Conservation (phyloP, 139 green algal species). For the Edaphochlamys debaryana region DNA sequence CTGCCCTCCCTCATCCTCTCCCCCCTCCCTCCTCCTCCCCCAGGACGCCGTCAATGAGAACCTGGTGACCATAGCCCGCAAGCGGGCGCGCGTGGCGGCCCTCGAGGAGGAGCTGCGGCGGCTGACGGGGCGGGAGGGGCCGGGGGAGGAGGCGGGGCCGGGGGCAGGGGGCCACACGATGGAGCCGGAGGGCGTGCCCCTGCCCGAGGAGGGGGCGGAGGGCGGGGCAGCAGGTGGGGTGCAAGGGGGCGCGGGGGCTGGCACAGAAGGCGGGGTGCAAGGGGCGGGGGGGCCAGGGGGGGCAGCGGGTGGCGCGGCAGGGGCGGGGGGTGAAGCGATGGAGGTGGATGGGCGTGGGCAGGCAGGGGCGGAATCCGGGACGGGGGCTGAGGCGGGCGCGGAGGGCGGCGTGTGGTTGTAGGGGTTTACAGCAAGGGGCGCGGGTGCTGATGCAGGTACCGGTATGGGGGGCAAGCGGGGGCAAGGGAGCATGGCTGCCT, state of each 20-base stretch:
- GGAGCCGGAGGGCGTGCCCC: neutral
- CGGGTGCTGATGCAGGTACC: too few relatives aligned
- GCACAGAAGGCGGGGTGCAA: neutral
- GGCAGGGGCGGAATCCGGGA: too few relatives aligned
- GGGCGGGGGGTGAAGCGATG: neutral
- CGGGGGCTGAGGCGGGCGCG: too few relatives aligned
- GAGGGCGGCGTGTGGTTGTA: too few relatives aligned
- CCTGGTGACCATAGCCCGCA: constrained; percentile 33
- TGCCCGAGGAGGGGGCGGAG: neutral
- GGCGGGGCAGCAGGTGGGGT: neutral
- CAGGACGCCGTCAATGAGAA: constrained; percentile 45
- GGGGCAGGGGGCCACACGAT: neutral
- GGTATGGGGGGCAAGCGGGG: too few relatives aligned
- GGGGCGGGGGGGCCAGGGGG: neutral
- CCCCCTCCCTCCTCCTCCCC: too few relatives aligned
- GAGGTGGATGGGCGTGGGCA: neutral
- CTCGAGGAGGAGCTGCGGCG: constrained; percentile 49
- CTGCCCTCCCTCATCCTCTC: too few relatives aligned
- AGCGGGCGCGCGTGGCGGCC: constrained; percentile 10
- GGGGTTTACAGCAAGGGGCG: too few relatives aligned
- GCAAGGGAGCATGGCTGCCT: too few relatives aligned
- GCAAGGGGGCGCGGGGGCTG: neutral
- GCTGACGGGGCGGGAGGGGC: neutral
- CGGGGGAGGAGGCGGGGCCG: neutral
- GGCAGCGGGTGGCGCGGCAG: neutral